Percentiles rank a stretch among this genome's conserved stretches.
phyloP scores from a whole-genome alignment of 106 monocot species.

The Amphibolis antarctica region DNA sequence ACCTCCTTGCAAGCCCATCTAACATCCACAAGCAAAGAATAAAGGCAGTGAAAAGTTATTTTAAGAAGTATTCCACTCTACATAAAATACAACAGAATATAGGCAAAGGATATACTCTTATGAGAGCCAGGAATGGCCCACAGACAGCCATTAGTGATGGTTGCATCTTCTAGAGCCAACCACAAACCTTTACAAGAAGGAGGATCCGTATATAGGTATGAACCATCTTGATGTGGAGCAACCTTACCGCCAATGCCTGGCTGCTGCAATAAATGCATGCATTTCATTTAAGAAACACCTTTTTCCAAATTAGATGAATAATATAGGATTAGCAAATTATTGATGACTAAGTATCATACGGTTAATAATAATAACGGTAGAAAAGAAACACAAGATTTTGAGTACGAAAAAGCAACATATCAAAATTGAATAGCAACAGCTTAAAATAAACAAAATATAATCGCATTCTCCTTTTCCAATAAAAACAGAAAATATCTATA shows the following conservation, averaged over 20 bases:
- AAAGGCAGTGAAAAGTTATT: not conserved
- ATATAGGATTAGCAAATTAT: not conserved
- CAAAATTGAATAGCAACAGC: not conserved
- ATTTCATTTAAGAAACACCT: not conserved
- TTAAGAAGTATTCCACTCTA: not conserved
- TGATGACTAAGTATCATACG: not conserved
- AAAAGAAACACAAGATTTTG: no score
- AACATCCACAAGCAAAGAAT: not conserved
- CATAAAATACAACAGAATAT: not conserved
- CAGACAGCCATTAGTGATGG: slow-evolving; percentile 74
- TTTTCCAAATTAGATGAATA: no score
- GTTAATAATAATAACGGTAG: no score
- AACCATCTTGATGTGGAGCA: slow-evolving; percentile 95
- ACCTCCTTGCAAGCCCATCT: slow-evolving; percentile 87
- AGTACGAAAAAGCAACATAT: no score
- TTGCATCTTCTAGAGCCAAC: slow-evolving; percentile 93
- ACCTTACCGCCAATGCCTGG: slow-evolving; percentile 98
- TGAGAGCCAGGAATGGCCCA: slow-evolving; percentile 95
- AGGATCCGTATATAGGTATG: slow-evolving; percentile 84
- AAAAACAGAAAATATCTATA: no score
- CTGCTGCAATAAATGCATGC: slow-evolving; percentile 38
- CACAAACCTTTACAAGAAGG: slow-evolving; percentile 82
- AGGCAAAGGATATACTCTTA: slow-evolving; percentile 33
- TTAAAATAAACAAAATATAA: no score
- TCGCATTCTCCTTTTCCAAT: no score